Percentiles rank a stretch among this genome's conserved stretches.
Evolutionary conservation across 2,329 filamentous ascomycete species (phyloP).

Genomic region (Venturia nashicola): DNA sequence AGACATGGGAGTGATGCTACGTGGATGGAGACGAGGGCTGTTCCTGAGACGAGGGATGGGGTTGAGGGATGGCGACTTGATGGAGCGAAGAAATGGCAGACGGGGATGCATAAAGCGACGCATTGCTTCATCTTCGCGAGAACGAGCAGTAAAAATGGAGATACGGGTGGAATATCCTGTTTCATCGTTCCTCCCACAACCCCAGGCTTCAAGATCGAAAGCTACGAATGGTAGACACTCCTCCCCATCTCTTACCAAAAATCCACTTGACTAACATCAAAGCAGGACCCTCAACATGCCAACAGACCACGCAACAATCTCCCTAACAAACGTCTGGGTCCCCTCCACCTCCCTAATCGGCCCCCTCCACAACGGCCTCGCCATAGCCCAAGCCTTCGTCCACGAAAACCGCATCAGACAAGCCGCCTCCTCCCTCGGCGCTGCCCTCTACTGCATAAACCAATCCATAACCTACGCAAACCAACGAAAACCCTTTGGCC

Average conservation of each 20-base stretch:
- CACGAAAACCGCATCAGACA: conserved; percentile 56
- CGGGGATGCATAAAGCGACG: conserved; percentile 48
- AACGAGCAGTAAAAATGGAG: conserved; percentile 41
- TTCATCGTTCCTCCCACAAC: conserved; percentile 45
- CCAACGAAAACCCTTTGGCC: conserved; percentile 42
- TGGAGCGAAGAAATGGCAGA: conserved; percentile 54
- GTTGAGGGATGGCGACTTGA: conserved; percentile 40
- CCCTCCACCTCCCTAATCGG: conserved; percentile 42
- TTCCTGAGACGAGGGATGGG: conserved; percentile 30
- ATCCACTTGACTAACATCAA: background rate
- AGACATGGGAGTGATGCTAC: conserved; percentile 52
- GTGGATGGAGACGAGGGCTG: conserved; percentile 45
- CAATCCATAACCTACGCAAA: conserved; percentile 45
- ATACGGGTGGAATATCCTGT: conserved; percentile 45
- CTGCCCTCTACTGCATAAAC: conserved; percentile 48
- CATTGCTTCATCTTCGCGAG: conserved; percentile 51
- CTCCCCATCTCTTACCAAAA: background rate
- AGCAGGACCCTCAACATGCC: conserved; percentile 51
- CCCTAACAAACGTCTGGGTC: conserved; percentile 44
- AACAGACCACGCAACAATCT: conserved; percentile 50
- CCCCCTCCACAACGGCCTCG: conserved; percentile 39
- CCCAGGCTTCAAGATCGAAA: conserved; percentile 40
- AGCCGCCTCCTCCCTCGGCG: conserved; percentile 47
- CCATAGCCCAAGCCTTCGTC: conserved; percentile 52
- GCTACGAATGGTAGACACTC: conserved; percentile 39